phyloP scores from a whole-genome alignment of 331 rosid species.

The Malus hybrid region DNA sequence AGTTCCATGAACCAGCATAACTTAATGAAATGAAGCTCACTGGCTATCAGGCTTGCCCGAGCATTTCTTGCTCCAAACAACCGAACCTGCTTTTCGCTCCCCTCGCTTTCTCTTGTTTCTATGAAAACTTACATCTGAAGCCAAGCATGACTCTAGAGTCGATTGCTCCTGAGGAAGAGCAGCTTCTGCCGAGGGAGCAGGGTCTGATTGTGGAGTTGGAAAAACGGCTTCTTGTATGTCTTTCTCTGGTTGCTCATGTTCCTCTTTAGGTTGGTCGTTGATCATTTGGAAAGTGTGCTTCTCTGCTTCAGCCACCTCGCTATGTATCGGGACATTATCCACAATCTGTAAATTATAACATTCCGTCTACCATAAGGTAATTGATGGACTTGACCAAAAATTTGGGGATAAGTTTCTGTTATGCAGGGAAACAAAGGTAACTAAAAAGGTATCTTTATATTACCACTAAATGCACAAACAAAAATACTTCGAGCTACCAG shows the following conservation, averaged over 20 bases:
- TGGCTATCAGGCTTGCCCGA: slow-evolving; percentile 66
- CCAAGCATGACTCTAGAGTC: slow-evolving; percentile 40
- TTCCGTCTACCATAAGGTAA: no score
- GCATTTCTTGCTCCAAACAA: slow-evolving; percentile 72
- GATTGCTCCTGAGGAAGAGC: slow-evolving; percentile 42
- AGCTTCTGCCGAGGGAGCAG: slow-evolving; percentile 17
- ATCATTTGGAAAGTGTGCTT: slow-evolving; percentile 17
- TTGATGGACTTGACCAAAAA: no score
- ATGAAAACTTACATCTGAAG: slow-evolving; percentile 46
- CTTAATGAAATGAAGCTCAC: slow-evolving; percentile 19
- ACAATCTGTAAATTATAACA: slow-evolving; percentile 43
- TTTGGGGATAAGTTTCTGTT: neutral
- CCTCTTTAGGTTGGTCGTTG: slow-evolving; percentile 19
- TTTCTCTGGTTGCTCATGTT: slow-evolving; percentile 28
- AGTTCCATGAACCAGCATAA: neutral
- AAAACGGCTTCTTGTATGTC: slow-evolving; percentile 31
- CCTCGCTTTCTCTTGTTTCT: slow-evolving; percentile 73
- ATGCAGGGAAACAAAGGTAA: neutral
- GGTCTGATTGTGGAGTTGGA: slow-evolving; percentile 30
- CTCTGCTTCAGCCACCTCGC: slow-evolving; percentile 48
- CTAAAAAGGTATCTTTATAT: neutral
- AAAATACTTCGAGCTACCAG: neutral
- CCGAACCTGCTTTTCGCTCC: slow-evolving; percentile 81
- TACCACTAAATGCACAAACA: neutral
- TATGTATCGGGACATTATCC: slow-evolving; percentile 45